Conservation (phyloP, 2,329 filamentous ascomycete species). For the Calonectria naviculata region DNA sequence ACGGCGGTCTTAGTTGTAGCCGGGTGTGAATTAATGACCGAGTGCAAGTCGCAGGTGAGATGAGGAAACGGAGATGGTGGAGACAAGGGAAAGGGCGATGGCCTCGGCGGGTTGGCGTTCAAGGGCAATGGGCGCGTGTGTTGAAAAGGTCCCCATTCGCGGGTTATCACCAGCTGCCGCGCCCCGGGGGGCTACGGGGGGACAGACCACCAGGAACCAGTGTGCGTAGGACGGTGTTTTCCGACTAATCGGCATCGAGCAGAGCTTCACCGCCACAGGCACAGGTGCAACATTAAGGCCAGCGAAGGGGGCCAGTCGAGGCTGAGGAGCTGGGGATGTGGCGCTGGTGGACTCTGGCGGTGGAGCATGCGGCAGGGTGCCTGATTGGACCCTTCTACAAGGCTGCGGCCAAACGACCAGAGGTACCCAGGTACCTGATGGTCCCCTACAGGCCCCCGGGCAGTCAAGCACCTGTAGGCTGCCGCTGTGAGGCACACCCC, state of each 20-base stretch:
- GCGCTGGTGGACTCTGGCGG: background rate
- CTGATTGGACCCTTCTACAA: background rate
- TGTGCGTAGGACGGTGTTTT: background rate
- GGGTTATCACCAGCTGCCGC: slow-evolving; percentile 9
- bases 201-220: background rate
- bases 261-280: slow-evolving; percentile 8
- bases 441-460: background rate
- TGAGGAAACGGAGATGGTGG: background rate
- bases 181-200: slow-evolving; percentile 1
- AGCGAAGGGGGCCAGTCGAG: background rate
- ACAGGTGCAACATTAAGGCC: background rate
- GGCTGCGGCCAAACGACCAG: background rate
- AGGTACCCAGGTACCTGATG: background rate
- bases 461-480: slow-evolving; percentile 2
- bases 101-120: background rate
- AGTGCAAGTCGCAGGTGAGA: background rate
- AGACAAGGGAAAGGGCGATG: background rate
- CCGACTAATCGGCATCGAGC: background rate
- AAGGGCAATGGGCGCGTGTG: slow-evolving; percentile 13
- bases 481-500: slow-evolving; percentile 9
- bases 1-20: background rate
- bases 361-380: background rate
- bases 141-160: slow-evolving; percentile 11
- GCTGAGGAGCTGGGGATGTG: slow-evolving; percentile 11
- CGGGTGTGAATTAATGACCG: background rate